Evolutionary conservation across 2,329 filamentous ascomycete genomes (phyloP), one percentile per base, ranked within the genome.

Genomic region (Aschersonia sp.): DNA sequence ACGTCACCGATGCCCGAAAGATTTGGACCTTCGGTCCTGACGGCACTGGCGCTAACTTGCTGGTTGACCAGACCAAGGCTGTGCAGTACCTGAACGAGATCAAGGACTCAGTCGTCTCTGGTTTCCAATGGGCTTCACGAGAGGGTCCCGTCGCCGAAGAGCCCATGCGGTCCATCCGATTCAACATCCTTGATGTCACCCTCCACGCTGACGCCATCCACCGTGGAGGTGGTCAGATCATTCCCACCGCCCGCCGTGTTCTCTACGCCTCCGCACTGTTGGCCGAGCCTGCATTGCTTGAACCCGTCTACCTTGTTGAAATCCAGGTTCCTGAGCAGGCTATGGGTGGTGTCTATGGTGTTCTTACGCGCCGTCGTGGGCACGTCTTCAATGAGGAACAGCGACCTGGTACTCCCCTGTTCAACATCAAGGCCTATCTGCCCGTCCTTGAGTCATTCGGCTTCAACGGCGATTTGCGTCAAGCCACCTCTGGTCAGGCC

Each of bases 11-110:
- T 71, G 92, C 92, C 72, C 88, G 94, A 76, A 98, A 98, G 87
- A 98, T 98, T 71, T 98, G 92, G 92, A 94, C 87, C 69, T 98
- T 98, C 75, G 92, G 92, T 72, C 92, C 92, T 62, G 92, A 98
- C 72, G 94, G 88, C 68, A 92, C 77, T 65, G 92, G 92, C 71
- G 84, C 92, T 80, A 98, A 98, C 83, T 76, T 98, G 79, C 78
- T 98, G 61, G 83, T 98, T 66, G 92, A 98, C 75, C 92, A 97
- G 84, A 96, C 90, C 79, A 98, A 97, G 87, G 92, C 92, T 61
- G 92, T 98, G 58, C 92, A 98, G 79, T 98, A 97, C 83, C 81
- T 98, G 66, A 92, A 87, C 78, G 92, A 98, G 86, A 98, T 98
- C 83, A 98, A 98, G 86, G 92, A 98, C 68, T 97, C 90, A 53